Evolutionary conservation across 73 alveolate species (phyloP), one percentile per base, ranked within the genome.

Genomic region (Stentor roeselii): DNA sequence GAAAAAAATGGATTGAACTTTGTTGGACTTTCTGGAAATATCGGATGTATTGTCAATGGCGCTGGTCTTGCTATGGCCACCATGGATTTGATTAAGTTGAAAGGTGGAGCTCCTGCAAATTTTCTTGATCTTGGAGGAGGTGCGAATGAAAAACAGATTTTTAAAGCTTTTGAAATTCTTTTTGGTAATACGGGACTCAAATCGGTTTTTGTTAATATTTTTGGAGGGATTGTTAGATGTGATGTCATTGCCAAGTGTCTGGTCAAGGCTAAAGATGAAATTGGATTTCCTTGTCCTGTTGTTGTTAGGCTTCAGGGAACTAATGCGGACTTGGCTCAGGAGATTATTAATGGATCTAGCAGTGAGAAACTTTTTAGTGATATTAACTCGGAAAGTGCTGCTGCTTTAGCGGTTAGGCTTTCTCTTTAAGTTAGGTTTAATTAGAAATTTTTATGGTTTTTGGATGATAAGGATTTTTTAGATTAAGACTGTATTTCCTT

Each of bases 61-160:
- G 99, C 99, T 15, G 99, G 99, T n/a, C 96, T 96, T n/a, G 99
- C 99, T 31, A 96, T 96, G 99, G 98, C 99, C 35, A 96, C 99
- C 59, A 96, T 96, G 99, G 98, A 94, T 78, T 87, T 94, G 42
- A 90, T 94, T 40, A 86, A 91, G 75, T 78, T 92, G 83, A 60
- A 93, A 75, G 98, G 98, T 3, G 99, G 99, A 59, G 84, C 90
- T 84, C 99, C 99, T 1, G 99, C 99, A 36, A 96, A 96, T 89
- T 96, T 96, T 95, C 86, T 96, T 80, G 99, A 96, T 83, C 97
- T 95, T 35, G 99, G 99, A 21, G 98, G 97, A 31, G 92, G 97
- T 86, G 97, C 99, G 11, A 80, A 82, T 6, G 93, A 89, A 42
- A 76, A 77, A 75, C 84, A 60, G 84, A 90, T 93, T 50, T 86